A percentile compares a stretch with the other conserved stretches of the same genome.
phyloP scores from a whole-genome alignment of 2,329 filamentous ascomycete genomes.

The Ceratocystis variospora region DNA sequence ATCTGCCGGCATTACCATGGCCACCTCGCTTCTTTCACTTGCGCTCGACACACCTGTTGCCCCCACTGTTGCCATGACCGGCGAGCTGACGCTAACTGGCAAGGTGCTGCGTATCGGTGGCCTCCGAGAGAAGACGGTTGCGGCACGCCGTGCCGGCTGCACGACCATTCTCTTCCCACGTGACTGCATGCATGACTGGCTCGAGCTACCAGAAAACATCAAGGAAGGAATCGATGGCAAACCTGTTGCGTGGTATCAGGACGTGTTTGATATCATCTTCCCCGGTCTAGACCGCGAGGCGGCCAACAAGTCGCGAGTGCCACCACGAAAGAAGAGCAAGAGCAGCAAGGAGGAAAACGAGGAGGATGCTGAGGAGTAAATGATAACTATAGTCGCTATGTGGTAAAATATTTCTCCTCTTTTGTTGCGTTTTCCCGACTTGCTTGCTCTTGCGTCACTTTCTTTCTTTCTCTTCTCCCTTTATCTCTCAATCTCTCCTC shows the following conservation, averaged over 20 bases:
- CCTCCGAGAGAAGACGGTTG: constrained; percentile 91
- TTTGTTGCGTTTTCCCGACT: too few species aligned
- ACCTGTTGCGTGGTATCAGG: constrained; percentile 82
- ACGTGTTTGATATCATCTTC: constrained; percentile 89
- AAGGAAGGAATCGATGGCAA: constrained; percentile 89
- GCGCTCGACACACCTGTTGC: constrained; percentile 66
- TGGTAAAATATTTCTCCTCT: not conserved
- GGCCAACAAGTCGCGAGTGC: constrained; percentile 46
- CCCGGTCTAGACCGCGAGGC: constrained; percentile 58
- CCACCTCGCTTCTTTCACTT: constrained; percentile 77
- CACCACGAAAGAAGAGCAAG: constrained; percentile 35
- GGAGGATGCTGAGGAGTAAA: constrained; percentile 25
- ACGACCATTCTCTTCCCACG: constrained; percentile 88
- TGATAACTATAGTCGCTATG: not conserved
- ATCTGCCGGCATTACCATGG: constrained; percentile 94
- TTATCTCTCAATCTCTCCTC: constrained; percentile 13
- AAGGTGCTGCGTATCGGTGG: constrained; percentile 94
- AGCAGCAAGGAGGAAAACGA: constrained; percentile 30
- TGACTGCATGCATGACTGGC: constrained; percentile 94
- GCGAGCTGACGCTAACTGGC: constrained; percentile 88
- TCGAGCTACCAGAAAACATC: constrained; percentile 97
- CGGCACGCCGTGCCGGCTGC: constrained; percentile 79
- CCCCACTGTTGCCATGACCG: constrained; percentile 92
- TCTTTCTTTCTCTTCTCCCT: constrained; percentile 1
- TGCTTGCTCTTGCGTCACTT: not conserved